Base-by-base conservation (phyloP, 768 basidiomycete species). In the Naganishia kalamii region DNA sequence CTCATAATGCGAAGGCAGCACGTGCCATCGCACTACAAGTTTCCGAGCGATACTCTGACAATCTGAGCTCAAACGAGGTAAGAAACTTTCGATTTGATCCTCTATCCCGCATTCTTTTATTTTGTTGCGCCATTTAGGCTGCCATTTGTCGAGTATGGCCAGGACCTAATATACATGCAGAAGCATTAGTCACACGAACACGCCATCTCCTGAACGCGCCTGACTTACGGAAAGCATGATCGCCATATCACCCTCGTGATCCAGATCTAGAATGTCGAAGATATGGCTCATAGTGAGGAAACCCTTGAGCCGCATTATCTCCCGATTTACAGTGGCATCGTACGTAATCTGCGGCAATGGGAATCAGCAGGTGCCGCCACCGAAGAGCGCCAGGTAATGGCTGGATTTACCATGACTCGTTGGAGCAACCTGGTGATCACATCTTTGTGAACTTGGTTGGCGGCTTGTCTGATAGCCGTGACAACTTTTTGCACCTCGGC, bases 221-320 rank as follows among this genome's bases (percentile, higher is more conserved):
- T 60, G 2, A 80, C 88, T 47, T 67, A 92, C 92, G 70, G 87
- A 77, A 13, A 82, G 77, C n/a, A 86, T 78, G 43, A 94, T 80
- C 43, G 92, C 89, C 33, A 80, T 51, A 72, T 98, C 90, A 19
- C 83, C 80, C 12, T 73, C 73, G 69, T 91, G 81, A 72, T 97
- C 92, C 40, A 88, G 85, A 32, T 10, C 19, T n/a, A 44, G 21
- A 11, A 44, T 44, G 43, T n/a, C 43, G 21, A 98, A 79, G 41
- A 97, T 82, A 72, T 88, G 90, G 48, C 85, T 87, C 90, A 98
- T 93, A 17, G 92, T 80, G 78, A 87, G 89, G 75, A 93, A 89
- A 1, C 93, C 93, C 74, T 96, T 90, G 72, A 97, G 80, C 4
- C 92, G 87, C 85, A 96, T 88, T 51, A 98, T 82, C 75, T 91